Base-by-base conservation (phyloP, 495 filamentous ascomycete species). In the Filosporella fistucella region DNA sequence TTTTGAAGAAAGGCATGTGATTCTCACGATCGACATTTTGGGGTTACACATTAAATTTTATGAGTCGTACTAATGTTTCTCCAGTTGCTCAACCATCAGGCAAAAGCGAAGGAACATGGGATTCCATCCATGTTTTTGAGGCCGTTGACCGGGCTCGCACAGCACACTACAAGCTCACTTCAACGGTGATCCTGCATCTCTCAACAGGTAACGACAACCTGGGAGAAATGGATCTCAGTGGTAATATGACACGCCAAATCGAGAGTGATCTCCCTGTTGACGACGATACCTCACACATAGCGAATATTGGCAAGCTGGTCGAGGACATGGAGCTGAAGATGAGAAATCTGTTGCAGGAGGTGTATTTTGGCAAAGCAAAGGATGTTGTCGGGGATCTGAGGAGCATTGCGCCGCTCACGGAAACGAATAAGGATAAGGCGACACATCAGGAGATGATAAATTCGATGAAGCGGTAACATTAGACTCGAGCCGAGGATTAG, bases 281-380 rank as follows among this genome's bases (percentile, higher is more conserved):
- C 48, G 88, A 84, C 55, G 94, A 98, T 68, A 82, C 82, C 37
- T 89, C 86, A 66, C 93, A 99, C 69, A 89, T 99, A 52, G 86
- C 86, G 40, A 99, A 99, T 64, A 89, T 97, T 52, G 93, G 93
- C 32, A 76, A 81, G 65, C 73, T 99, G 60, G 91, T 99, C 37
- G 93, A 99, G 73, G 94, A 99, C 70, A 96, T 99, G 91, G 93
- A 99, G 71, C 76, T 96, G 64, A 95, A 96, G 79, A 99, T 99
- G 94, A 82, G 93, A 40, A 99, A 97, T 64, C 66, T 97, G 66
- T 73, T 99, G 63, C 94, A 97, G 74, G 93, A 99, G 71, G 93
- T 99, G 40, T 99, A 99, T 68, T 99, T 99, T 66, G 93, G 93
- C 51, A 99, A 99, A 73, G 93, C 93, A 10, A 96, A 91, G 76